Base-by-base conservation (phyloP, 768 basidiomycete species). In the Gloeopeniophorella convolvens region DNA sequence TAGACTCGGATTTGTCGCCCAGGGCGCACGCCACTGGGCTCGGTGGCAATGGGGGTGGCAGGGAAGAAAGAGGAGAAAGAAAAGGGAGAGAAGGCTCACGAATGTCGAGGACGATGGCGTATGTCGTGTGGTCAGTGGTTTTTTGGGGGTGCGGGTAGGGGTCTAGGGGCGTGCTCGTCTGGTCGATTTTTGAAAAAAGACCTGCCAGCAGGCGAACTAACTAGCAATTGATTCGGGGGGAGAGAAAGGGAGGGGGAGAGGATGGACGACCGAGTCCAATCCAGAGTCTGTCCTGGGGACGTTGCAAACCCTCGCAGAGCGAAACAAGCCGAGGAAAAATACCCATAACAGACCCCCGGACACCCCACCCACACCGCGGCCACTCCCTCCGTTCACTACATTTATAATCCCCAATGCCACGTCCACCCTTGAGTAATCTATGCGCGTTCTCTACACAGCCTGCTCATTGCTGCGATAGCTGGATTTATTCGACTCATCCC, bases 121-220 rank as follows among this genome's bases (percentile, higher is more conserved):
- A 44, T 49, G n/a, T n/a, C n/a, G n/a, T 45, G 53, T 41, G 48
- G 48, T 39, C 30, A 21, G 40, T 45, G 57, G 30, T 40, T 48
- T 52, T 58, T 51, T 44, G 55, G 35, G 34, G 37, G 34, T 41
- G 48, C 5, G 44, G n/a, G 48, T 37, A 48, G 36, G 46, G 45
- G 43, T 49, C 34, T 51, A 45, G 54, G n/a, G 37, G 50, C 39
- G 49, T 48, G 50, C 47, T 51, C 32, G 47, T 41, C 40, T 46
- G 54, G 55, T 58, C 55, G n/a, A n/a, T 56, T 58, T 56, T 58
- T 48, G 55, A 57, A 48, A 58, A 52, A 45, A 53, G 57, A 58
- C 57, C 57, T 58, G 57, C 57, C 57, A 58, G 57, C 57, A 58
- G 57, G 57, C 55, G 50, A 58, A 56, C 52, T 56, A 54, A 56